Evolutionary conservation across 305 asterid genomes (phyloP), one percentile per base, ranked within the genome.

Genomic region (Nicotiana rustica): DNA sequence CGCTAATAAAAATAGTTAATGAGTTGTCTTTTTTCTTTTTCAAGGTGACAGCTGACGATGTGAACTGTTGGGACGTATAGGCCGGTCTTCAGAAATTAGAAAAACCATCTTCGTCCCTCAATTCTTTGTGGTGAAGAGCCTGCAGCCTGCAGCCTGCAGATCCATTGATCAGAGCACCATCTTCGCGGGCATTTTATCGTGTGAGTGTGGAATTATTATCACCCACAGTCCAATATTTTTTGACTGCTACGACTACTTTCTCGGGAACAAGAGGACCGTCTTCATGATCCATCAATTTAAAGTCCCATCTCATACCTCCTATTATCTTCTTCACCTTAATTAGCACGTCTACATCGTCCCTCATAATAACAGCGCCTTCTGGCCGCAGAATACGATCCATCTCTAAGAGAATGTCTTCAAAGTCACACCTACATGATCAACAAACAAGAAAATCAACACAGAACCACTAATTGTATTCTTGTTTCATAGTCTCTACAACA

Each of bases 321-420:
- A 91, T 87, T 21, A 92, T 84, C 87, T 82, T 92, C 90, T 88
- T 93, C 87, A 91, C 93, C 85, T 91, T 87, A 2, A 87, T 90
- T 4, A 93, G 91, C 68, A 85, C 89, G n/a, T 91, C 95, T 3
- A 92, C 92, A 57, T 84, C 91, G 78, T 92, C 97, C 6, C 96
- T 88, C 86, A 93, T 83, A 73, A 93, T 91, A 55, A 93, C 92
- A 5, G 93, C 95, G 7, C 97, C 96, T 85, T 93, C 97, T 0
- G 96, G 97, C 56, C 96, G 86, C 57, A 93, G 77, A 41, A 91
- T 92, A 21, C 97, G 84, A 76, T 93, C 96, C 96, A 91, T 93
- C 82, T 93, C 97, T 75, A 93, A 55, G 64, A 93, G 86, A 79
- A 93, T 88, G 82, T 92, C 96, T 84, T 92, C 97, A 31, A 89